Conservation (phyloP, 1,284 basidiomycete species). For the Hemileia vastatrix region DNA sequence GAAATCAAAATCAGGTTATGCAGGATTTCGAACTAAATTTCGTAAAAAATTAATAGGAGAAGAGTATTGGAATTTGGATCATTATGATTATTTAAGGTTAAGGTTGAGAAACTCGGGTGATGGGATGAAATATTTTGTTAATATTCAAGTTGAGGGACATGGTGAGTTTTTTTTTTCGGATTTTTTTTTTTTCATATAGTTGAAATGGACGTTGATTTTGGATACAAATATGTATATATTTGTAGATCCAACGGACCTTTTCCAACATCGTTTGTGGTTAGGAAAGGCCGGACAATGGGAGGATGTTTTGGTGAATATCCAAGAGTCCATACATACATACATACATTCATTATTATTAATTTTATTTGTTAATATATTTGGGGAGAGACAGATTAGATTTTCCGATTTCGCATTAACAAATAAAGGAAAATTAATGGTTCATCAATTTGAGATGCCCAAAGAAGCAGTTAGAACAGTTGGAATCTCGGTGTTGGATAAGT, state of each 20-base stretch:
- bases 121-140: conserved; percentile 60
- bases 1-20: conserved; percentile 38
- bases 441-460: conserved; percentile 60
- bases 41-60: conserved; percentile 65
- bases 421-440: conserved; percentile 59
- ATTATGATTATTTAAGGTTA: conserved; percentile 65
- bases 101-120: conserved; percentile 62
- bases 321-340: background rate
- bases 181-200: too few species aligned
- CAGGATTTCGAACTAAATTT: conserved; percentile 67
- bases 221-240: background rate
- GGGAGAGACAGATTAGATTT: conserved; percentile 59
- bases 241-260: conserved; percentile 61
- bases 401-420: conserved; percentile 72
- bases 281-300: conserved; percentile 67
- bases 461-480: conserved; percentile 69
- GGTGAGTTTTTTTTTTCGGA: conserved; percentile 25
- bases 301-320: conserved; percentile 60
- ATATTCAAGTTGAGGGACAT: conserved; percentile 69
- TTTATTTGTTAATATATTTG: background rate
- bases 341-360: conserved; percentile 3
- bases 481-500: conserved; percentile 61
- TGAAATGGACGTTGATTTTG: too few species aligned
- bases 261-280: conserved; percentile 73
- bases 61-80: conserved; percentile 65